Evolutionary conservation across 441 rosid species (phyloP).

Genomic region (Macaranga tanarius): DNA sequence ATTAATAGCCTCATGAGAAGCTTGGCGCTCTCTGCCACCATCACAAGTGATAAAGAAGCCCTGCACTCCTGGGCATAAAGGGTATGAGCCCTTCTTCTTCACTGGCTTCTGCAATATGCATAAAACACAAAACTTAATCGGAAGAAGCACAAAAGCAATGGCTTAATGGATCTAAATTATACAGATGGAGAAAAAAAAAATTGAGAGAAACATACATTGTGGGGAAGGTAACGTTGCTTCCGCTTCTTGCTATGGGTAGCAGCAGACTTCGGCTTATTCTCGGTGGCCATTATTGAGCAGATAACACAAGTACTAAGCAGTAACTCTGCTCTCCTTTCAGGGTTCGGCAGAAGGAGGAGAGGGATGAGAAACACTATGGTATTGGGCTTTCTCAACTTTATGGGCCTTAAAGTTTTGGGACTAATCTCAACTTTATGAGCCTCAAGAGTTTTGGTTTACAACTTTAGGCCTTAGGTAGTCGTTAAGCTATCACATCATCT

Average conservation of each 20-base stretch:
- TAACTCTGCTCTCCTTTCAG: neutral
- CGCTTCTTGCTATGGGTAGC: constrained; percentile 54
- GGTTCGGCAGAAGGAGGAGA: neutral
- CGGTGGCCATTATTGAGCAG: constrained; percentile 50
- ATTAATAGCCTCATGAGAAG: constrained; percentile 73
- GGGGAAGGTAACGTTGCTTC: constrained; percentile 68
- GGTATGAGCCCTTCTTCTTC: constrained; percentile 82
- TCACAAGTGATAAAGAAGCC: constrained; percentile 94
- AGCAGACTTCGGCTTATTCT: constrained; percentile 36
- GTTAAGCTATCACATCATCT: too few species aligned
- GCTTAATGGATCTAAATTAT: neutral
- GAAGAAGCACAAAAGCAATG: neutral
- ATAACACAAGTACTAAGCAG: neutral
- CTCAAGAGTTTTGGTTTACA: neutral
- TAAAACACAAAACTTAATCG: neutral
- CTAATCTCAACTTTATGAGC: neutral
- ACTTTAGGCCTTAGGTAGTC: too few species aligned
- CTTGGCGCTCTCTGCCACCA: constrained; percentile 90
- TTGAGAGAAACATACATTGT: constrained; percentile 41
- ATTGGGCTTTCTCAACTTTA: too few species aligned
- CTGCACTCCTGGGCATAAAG: constrained; percentile 73
- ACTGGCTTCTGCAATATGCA: constrained; percentile 53
- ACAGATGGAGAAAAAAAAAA: neutral
- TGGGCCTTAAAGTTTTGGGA: too few species aligned
- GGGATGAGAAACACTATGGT: neutral